Evolutionary conservation across 1,284 basidiomycete species (phyloP), one percentile per base, ranked within the genome.

Genomic region (Rhodotorula sp.): DNA sequence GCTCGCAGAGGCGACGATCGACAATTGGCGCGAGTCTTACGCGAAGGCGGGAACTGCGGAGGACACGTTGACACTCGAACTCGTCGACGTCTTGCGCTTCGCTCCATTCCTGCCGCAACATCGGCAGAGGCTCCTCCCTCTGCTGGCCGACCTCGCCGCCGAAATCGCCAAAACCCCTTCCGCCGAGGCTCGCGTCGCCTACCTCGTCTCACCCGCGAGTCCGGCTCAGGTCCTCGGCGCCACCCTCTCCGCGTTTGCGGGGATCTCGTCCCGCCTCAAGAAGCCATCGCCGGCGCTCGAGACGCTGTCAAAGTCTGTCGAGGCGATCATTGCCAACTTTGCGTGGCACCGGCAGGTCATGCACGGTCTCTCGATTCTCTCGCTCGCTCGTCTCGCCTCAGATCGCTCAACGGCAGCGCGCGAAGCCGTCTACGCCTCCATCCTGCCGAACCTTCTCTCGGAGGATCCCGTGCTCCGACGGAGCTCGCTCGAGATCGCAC

Each of bases 381-480:
- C 63, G 10, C 67, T 76, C 58, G 72, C 70, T 5, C 64, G 66
- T 7, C 58, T 66, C 44, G 64, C 63, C 6, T 60, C 66, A 15
- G 70, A 64, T 37, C 46, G 56, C 18, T 62, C 72, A 17, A 42
- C 56, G 15, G 60, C 12, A 5, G 33, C 56, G 6, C 66, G 66
- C 26, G 55, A 54, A 14, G 49, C 62, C n/a, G 61, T 75, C 33
- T 80, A 71, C 59, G 63, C 75, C 46, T 49, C 74, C 30, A 71
- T 83, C 48, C 64, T 75, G 8, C 68, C 73, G 14, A 80, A 82
- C 53, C 74, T 84, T 6, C 72, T 83, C 12, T 83, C 83, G 0
- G 83, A 87, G 29, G 83, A 85, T 37, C 79, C 82, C 0, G 45
- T 69, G 0, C 77, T 83, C 5, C 81, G 83, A 1, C 72, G 75